These are phyloP conservation scores for Yamadazyma jaroonii DNA, from an alignment of 1,139 yeast genomes.

Conservation along the genomic window DNA sequence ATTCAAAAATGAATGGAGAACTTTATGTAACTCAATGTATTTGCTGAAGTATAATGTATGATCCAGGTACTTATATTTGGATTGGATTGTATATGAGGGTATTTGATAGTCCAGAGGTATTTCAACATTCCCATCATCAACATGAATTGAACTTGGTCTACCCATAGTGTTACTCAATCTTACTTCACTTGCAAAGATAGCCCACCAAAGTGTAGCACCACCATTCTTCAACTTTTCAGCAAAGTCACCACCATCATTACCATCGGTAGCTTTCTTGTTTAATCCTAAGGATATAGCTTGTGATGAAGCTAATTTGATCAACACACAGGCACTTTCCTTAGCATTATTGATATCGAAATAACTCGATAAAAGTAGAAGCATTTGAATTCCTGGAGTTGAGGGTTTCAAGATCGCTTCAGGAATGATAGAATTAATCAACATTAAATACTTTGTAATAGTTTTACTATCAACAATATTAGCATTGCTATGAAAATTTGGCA, in stretches of 20 bases:
- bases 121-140: neutral
- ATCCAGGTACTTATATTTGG: neutral
- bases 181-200: neutral
- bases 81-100: neutral
- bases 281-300: neutral
- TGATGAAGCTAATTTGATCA: neutral
- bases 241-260: neutral
- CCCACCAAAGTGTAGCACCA: neutral
- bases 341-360: neutral
- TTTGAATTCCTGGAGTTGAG: too few relatives aligned
- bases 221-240: neutral
- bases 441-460: too few relatives aligned
- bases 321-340: neutral
- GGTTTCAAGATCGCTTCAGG: too few relatives aligned
- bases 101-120: neutral
- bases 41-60: constrained; percentile 1
- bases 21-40: constrained; percentile 4
- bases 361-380: too few relatives aligned
- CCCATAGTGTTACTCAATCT: neutral
- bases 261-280: neutral
- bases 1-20: too few relatives aligned
- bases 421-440: too few relatives aligned
- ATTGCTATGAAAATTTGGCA: too few relatives aligned
- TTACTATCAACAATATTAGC: too few relatives aligned
- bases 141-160: neutral